Base-by-base conservation (phyloP, 1,284 basidiomycete species). In the Phellopilus nigrolimitatus region DNA sequence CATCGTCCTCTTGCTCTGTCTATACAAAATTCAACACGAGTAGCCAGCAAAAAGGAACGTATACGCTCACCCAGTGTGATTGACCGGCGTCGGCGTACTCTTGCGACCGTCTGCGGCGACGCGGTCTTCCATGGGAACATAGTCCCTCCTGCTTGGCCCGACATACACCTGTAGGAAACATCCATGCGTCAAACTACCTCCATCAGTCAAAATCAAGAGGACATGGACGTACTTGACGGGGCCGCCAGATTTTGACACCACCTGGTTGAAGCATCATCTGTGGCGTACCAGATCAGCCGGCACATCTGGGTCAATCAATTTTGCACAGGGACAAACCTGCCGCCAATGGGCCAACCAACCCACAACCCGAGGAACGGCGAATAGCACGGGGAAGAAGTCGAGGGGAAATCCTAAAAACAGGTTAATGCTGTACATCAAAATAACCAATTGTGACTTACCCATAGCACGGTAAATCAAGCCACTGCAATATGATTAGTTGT, bases 341-440 rank as follows among this genome's bases (percentile, higher is more conserved):
- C 88, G 73, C 88, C 89, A 91, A 65, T 91, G 89, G 0, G 91
- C 90, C 8, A 92, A 72, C 91, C 90, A 92, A 8, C 91, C 91
- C 19, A 90, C 90, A 3, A 93, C 88, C 15, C 91, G 80, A 2
- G 91, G 91, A 3, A 94, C 89, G 15, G 85, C 91, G 62, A 94
- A 94, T 34, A 94, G 68, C 28, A 94, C 90, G 0, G 91, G 89
- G 80, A 91, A 94, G 66, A 89, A 92, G 68, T 93, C 91, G 58
- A 88, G 74, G 2, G 91, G 90, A 74, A 92, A 92, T 39, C 88
- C 88, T 88, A 59, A 27, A 24, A 13, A 47, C 9, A 12, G 12
- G 12, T n/a, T 15, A 45, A 12, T 25, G 12, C 15, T 37, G 12
- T 30, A 30, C 34, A 17, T 12, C 13, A 19, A n/a, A 21, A n/a